Evolutionary conservation across 169 alveolate species (phyloP).

Genomic region (Eimeria praecox): DNA sequence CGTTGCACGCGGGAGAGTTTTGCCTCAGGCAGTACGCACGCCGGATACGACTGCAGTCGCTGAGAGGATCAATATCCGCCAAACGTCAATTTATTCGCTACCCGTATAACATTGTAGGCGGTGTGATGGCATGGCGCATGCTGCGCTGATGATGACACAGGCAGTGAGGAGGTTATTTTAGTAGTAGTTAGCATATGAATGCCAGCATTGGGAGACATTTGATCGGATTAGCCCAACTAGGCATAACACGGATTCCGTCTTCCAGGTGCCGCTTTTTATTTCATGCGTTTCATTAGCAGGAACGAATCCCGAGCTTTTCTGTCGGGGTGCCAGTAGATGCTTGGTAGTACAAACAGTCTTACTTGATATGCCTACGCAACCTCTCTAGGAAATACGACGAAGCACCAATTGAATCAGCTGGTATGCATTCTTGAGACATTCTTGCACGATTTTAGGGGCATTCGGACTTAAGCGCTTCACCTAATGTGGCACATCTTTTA

Average conservation of each 20-base stretch:
- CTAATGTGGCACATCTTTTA: not conserved
- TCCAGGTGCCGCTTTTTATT: not conserved
- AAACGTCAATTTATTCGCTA: not conserved
- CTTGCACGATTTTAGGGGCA: not conserved
- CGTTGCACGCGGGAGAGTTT: not conserved
- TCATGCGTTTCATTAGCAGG: too few species aligned
- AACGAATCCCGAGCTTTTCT: not conserved
- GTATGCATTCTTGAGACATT: not conserved
- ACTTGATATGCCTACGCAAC: not conserved
- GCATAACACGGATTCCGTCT: not conserved
- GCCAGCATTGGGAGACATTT: not conserved
- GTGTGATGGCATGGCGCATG: not conserved
- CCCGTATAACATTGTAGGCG: not conserved
- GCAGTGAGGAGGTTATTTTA: not conserved
- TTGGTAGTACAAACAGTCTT: not conserved
- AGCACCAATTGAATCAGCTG: not conserved
- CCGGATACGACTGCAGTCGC: not conserved
- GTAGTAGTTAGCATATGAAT: not conserved
- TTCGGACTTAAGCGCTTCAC: not conserved
- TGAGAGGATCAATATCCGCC: not conserved
- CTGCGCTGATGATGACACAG: not conserved
- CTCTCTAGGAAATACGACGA: not conserved
- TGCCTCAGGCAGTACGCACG: not conserved
- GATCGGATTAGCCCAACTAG: not conserved
- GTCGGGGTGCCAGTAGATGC: not conserved